Evolutionary conservation across 495 filamentous ascomycete species (phyloP), one percentile per base, ranked within the genome.

Genomic region (Thozetella sp.): DNA sequence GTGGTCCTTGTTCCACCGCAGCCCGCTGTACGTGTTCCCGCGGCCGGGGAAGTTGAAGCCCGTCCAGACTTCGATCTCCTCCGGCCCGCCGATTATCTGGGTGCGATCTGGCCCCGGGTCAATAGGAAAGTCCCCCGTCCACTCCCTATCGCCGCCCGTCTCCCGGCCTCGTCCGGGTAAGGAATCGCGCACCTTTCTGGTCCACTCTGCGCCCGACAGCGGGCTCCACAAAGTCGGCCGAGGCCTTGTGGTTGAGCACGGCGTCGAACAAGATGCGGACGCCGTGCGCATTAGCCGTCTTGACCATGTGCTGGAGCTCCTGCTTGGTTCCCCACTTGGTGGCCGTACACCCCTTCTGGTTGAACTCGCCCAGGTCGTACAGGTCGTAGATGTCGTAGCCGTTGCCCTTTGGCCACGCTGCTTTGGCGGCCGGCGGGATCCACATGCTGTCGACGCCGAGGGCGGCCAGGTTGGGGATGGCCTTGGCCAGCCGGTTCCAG

Each of bases 281-380:
- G 2, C 81, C 82, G 19, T 79, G 25, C 27, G 77, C 65, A 43
- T 79, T 75, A 0, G 85, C 86, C 24, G 69, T 62, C 40, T 70
- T 66, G 3, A 72, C 70, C 53, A 93, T 61, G 2, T 73, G 66
- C 34, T 83, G 59, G 20, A 93, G 70, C 40, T 91, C 86, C 22
- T 81, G 78, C 58, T 84, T 88, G 2, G 72, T 76, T 13, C 90
- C 90, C 88, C 89, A 93, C 75, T 91, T 90, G 2, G 89, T 91
- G 2, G 73, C 71, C 17, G 74, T 67, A 0, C 72, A 66, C 20
- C 87, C 88, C 64, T 92, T 91, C 62, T 92, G 90, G 53, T 91
- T 81, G 63, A 92, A 93, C 65, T 93, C 90, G n/a, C 90, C 90
- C n/a, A 92, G 70, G 59, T 93, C 90, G 64, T 88, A 93, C 3